phyloP scores from a whole-genome alignment of 495 filamentous ascomycete species.

The Lepidopterella palustris region DNA sequence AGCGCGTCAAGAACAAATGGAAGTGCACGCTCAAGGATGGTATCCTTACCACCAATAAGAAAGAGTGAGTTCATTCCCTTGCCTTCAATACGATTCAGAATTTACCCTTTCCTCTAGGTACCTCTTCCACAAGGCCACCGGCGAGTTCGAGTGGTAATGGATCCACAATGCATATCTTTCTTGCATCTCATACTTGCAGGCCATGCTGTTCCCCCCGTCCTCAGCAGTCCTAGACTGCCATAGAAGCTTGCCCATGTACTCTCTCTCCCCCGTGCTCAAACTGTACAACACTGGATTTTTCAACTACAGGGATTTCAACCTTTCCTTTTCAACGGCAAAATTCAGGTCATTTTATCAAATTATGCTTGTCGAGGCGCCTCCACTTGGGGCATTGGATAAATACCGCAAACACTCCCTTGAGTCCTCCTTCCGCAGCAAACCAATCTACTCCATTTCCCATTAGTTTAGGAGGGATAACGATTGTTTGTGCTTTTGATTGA shows the following conservation, averaged over 20 bases:
- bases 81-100: too few species aligned
- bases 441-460: too few species aligned
- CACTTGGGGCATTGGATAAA: too few species aligned
- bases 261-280: neutral
- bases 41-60: conserved; percentile 80
- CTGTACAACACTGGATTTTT: neutral
- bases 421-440: too few species aligned
- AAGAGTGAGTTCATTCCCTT: conserved; percentile 68
- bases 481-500: too few species aligned
- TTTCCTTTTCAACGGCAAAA: too few species aligned
- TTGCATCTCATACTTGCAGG: neutral
- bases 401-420: too few species aligned
- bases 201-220: neutral
- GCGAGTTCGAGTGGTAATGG: conserved; percentile 92
- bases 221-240: neutral
- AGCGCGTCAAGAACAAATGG: conserved; percentile 99
- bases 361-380: too few species aligned
- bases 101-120: conserved; percentile 64
- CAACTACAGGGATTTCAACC: too few species aligned
- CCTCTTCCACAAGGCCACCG: conserved; percentile 93
- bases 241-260: neutral
- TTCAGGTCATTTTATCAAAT: too few species aligned
- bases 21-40: conserved; percentile 98
- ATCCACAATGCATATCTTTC: neutral
- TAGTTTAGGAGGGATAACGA: too few species aligned